These are phyloP conservation scores for Phaffia rhodozyma DNA, from an alignment of 1,284 basidiomycete species.

Conservation along the genomic window DNA sequence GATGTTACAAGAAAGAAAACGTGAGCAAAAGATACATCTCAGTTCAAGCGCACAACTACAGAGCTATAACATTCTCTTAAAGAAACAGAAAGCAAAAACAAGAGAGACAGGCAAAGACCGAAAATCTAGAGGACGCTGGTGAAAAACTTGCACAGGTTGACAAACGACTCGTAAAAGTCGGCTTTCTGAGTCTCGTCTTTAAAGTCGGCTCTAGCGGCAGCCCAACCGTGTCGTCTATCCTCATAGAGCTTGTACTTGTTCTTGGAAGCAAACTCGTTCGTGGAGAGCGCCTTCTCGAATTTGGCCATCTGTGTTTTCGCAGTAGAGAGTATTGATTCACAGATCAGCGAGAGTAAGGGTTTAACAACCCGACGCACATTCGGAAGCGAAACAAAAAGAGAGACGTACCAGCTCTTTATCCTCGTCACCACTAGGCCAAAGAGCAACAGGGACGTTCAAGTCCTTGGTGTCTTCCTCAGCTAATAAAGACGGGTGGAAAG, in stretches of 20 bases:
- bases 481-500: constrained; percentile 24
- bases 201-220: constrained; percentile 50
- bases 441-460: constrained; percentile 33
- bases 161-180: constrained; percentile 32
- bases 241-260: constrained; percentile 46
- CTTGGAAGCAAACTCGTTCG: constrained; percentile 46
- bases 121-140: not conserved
- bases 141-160: constrained; percentile 3
- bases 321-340: not conserved
- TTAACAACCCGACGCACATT: not conserved
- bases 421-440: constrained; percentile 38
- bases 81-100: too few relatives aligned
- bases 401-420: constrained; percentile 29
- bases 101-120: too few relatives aligned
- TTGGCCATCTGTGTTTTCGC: constrained; percentile 1
- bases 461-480: constrained; percentile 32
- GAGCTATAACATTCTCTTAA: too few relatives aligned
- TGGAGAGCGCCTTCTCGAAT: constrained; percentile 40
- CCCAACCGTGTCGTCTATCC: constrained; percentile 43
- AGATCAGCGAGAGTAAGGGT: not conserved
- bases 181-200: constrained; percentile 47
- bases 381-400: not conserved
- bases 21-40: too few relatives aligned
- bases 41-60: too few relatives aligned
- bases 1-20: too few relatives aligned